phyloP scores from a whole-genome alignment of 169 alveolate genomes.

The Plasmodium blacklocki region DNA sequence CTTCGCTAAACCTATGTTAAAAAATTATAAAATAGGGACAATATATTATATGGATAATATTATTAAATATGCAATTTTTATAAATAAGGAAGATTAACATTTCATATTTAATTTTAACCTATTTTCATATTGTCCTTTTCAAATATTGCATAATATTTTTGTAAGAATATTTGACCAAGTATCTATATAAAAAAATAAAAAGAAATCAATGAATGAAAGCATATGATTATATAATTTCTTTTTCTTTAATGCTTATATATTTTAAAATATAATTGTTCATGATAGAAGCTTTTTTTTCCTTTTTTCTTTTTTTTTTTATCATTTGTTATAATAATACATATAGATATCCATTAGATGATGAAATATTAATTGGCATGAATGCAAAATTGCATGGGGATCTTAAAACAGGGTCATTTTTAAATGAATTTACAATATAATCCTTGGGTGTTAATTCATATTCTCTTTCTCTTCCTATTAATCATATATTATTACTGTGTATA shows the following conservation, averaged over 20 bases:
- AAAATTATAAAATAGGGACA: too few species aligned
- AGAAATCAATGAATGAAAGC: too few species aligned
- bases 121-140: constrained; percentile 73
- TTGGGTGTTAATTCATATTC: constrained; percentile 71
- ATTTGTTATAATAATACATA: constrained; percentile 16
- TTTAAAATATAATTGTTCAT: constrained; percentile 1
- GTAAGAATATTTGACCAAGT: constrained; percentile 76
- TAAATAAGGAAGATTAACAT: too few species aligned
- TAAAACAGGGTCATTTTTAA: constrained; percentile 57
- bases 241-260: not conserved
- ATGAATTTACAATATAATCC: constrained; percentile 69
- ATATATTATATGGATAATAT: too few species aligned
- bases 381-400: constrained; percentile 74
- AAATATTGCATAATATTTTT: constrained; percentile 74
- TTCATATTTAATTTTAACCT: constrained; percentile 11
- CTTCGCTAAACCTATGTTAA: constrained; percentile 44
- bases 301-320: not conserved
- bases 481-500: not conserved
- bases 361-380: constrained; percentile 73
- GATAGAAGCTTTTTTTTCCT: not conserved
- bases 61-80: too few species aligned
- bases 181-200: constrained; percentile 19
- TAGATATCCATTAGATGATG: constrained; percentile 72
- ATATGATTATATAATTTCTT: not conserved
- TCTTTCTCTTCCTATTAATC: constrained; percentile 25